Conservation (phyloP, 2,329 filamentous ascomycete genomes). For the Fusarium dlaminii region DNA sequence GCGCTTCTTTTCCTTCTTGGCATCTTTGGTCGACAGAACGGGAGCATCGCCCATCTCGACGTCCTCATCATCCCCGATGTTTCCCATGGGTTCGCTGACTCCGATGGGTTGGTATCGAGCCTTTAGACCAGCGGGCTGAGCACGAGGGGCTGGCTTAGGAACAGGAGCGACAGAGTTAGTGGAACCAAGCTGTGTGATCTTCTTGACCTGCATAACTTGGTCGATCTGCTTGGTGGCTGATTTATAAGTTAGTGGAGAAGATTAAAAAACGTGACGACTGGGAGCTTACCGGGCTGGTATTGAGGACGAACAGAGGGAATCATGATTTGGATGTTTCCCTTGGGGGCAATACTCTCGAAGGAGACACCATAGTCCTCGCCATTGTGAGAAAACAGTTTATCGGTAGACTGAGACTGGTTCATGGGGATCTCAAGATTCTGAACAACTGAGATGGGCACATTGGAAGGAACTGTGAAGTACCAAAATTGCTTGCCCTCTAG, state of each 20-base stretch:
- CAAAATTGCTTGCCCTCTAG: constrained; percentile 78
- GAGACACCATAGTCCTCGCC: constrained; percentile 70
- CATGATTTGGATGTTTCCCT: constrained; percentile 65
- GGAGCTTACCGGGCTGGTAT: constrained; percentile 63
- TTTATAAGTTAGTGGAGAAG: constrained; percentile 11
- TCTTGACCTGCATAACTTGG: constrained; percentile 72
- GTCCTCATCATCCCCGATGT: constrained; percentile 58
- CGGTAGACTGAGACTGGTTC: constrained; percentile 62
- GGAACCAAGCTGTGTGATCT: constrained; percentile 66
- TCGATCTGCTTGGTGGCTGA: constrained; percentile 57
- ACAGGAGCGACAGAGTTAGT: constrained; percentile 53
- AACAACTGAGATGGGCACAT: constrained; percentile 73
- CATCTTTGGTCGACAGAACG: constrained; percentile 33
- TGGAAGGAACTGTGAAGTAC: constrained; percentile 80
- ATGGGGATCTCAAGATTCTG: constrained; percentile 70
- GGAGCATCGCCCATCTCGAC: constrained; percentile 56
- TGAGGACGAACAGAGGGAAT: constrained; percentile 66
- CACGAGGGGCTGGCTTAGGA: constrained; percentile 62
- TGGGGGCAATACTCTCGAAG: constrained; percentile 62
- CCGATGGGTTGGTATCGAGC: constrained; percentile 76
- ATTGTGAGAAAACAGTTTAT: constrained; percentile 68
- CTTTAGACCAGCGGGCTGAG: constrained; percentile 74
- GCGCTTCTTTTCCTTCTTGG: constrained; percentile 49
- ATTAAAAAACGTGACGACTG: not conserved
- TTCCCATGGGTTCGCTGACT: constrained; percentile 49